Evolutionary conservation across 352 stramenopile species (phyloP), one percentile per base, ranked within the genome.

Genomic region (Phytophthora fragariae): DNA sequence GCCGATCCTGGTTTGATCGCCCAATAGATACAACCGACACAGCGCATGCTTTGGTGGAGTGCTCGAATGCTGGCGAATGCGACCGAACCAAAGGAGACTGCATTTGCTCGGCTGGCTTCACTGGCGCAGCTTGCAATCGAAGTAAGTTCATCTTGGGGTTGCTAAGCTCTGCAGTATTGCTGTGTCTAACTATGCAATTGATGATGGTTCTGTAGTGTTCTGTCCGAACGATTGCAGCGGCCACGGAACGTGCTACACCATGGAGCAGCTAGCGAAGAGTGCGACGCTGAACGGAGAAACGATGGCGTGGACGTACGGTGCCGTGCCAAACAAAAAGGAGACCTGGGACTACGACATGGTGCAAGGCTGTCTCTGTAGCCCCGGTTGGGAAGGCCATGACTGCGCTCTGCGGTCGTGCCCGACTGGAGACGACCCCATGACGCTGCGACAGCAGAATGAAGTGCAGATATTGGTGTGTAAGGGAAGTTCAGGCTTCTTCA

Each of bases 341-440:
- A 93, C 85, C 0, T 98, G 94, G 94, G 94, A 98, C 77, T 94
- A 93, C 57, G 86, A 98, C 41, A 85, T 95, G 70, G 73, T 88
- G 46, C 90, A 91, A 53, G 90, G 90, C 27, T 98, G 93, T 76
- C 83, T 90, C 24, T 98, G 94, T 74, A 90, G 92, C 44, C 29
- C 83, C 46, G 94, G 93, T 17, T 98, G 92, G 86, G 88, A 88
- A 58, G 95, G 94, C n/a, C 83, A 97, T 62, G 90, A 97, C 60
- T 98, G 96, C 79, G 88, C 84, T 14, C 75, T 79, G 57, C 75
- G 91, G n/a, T 92, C 88, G 17, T 99, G 95, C 66, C 92, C 92
- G 7, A 94, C 85, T 17, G 94, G 93, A 57, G 96, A 98, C 68
- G 91, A 98, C 68, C 92, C 92, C 2, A 80, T 94, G 68, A 97